A percentile compares a stretch with the other conserved stretches of the same genome.
Evolutionary conservation across 768 basidiomycete genomes (phyloP).

Genomic region (Lactifluus echinatus): DNA sequence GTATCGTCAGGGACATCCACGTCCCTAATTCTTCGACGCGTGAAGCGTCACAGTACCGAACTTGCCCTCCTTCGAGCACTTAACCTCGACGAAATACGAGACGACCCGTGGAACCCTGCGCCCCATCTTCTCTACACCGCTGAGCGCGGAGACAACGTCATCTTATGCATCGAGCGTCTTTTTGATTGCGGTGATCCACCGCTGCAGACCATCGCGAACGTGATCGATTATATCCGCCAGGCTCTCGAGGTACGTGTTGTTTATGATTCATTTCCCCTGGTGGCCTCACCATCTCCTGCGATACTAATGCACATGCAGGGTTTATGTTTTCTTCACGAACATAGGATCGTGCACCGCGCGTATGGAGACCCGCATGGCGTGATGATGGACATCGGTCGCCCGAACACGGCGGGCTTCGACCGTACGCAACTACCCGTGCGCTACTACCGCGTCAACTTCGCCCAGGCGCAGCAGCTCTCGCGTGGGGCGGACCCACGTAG

Average conservation of each 20-base stretch:
- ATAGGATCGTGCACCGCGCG: slow-evolving; percentile 4
- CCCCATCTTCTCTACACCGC: slow-evolving; percentile 40
- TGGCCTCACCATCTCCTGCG: too few relatives aligned
- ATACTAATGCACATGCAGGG: neutral
- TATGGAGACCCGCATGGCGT: slow-evolving; percentile 9
- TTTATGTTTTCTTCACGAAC: slow-evolving; percentile 18
- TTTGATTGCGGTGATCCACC: slow-evolving; percentile 38
- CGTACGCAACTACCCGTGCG: slow-evolving; percentile 7
- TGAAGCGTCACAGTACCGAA: slow-evolving; percentile 24
- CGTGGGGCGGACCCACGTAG: slow-evolving; percentile 7
- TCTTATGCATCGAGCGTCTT: slow-evolving; percentile 39
- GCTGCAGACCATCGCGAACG: slow-evolving; percentile 38
- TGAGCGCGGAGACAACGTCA: slow-evolving; percentile 34
- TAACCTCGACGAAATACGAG: slow-evolving; percentile 36
- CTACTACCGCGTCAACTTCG: slow-evolving; percentile 18
- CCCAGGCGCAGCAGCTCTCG: slow-evolving; percentile 3
- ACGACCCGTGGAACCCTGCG: slow-evolving; percentile 48
- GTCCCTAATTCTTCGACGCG: slow-evolving; percentile 13
- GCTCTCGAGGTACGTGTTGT: slow-evolving; percentile 34
- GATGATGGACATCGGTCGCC: slow-evolving; percentile 19
- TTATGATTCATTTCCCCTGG: neutral
- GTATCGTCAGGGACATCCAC: neutral
- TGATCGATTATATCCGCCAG: slow-evolving; percentile 45
- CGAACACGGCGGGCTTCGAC: slow-evolving; percentile 5
- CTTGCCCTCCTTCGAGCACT: slow-evolving; percentile 35